Evolutionary conservation across 345 rosid species (phyloP).

Genomic region (Salix exigua): DNA sequence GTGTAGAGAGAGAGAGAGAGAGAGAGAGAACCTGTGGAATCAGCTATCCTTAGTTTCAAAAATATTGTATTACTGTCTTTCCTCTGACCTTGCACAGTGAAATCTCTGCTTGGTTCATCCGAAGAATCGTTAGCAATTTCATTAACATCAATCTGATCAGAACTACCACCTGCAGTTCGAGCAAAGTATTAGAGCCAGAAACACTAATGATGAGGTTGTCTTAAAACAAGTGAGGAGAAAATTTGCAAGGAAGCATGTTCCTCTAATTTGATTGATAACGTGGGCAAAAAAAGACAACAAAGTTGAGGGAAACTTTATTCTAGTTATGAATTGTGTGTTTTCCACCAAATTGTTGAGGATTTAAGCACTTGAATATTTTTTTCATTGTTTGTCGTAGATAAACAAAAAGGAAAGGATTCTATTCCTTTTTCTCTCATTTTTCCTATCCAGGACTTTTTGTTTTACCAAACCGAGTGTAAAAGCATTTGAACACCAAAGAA

Average conservation of each 20-base stretch:
- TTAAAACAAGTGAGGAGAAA: neutral
- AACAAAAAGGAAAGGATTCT: neutral
- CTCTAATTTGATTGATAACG: neutral
- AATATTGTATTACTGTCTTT: conserved; percentile 72
- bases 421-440: neutral
- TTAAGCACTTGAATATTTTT: neutral
- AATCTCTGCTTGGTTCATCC: conserved; percentile 44
- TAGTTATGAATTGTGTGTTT: neutral
- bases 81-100: conserved; percentile 79
- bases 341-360: neutral
- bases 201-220: neutral
- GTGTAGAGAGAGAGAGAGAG: conserved; percentile 2
- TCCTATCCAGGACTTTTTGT: neutral
- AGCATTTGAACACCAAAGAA: neutral
- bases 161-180: conserved; percentile 38
- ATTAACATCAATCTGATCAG: conserved; percentile 17
- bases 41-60: conserved; percentile 79
- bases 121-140: conserved; percentile 26
- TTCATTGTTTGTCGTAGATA: neutral
- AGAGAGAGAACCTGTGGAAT: conserved; percentile 61
- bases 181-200: conserved; percentile 9
- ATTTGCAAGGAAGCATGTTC: neutral
- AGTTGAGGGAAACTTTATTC: neutral
- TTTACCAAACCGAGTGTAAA: neutral
- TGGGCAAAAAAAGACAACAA: neutral